Evolutionary conservation across 345 rosid species (phyloP), one percentile per base, ranked within the genome.

Genomic region (Sonneratia caseolaris): DNA sequence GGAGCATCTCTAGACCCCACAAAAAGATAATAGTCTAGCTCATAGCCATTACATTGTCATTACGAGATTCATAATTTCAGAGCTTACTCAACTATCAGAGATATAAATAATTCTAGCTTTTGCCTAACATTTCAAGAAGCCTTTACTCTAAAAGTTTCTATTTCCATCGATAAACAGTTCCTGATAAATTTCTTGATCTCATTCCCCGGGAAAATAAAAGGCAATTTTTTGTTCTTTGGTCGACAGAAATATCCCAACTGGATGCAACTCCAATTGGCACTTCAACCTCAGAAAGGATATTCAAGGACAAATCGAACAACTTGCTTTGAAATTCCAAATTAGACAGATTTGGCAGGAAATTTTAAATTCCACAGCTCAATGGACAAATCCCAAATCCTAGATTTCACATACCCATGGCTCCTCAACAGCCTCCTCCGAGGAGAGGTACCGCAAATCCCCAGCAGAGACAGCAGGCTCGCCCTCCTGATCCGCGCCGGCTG

Each of bases 341-440:
- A 40, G 48, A 12, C 69, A 66, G 11, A 19, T 66, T 13, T 16
- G 32, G 37, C 7, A 24, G 22, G 21, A 65, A 67, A 8, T 3
- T 21, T 37, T 10, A 68, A 21, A 40, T 65, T 66, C 48, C 22
- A 69, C 69, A 76, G 73, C 37, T 36, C 65, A 43, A 56, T 61
- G 15, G 32, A 27, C 35, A 64, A 74, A 27, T 32, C 27, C 18
- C 37, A 7, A 70, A 66, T 3, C 32, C 59, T 15, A 68, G 73
- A 72, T 68, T 3, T 5, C 12, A 69, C 84, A 49, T 84, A 83
- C 91, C 88, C 98, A 16, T 91, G 93, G 73, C 89, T 83, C 77
- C 97, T 85, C 76, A 96, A 76, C 12, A 88, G 91, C 74, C 99
- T 86, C 18, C 99, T 82, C 76, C 91, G 96, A 38, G 83, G 93